Conservation (phyloP, 1,284 basidiomycete genomes). For the Cryptococcus sp. region DNA sequence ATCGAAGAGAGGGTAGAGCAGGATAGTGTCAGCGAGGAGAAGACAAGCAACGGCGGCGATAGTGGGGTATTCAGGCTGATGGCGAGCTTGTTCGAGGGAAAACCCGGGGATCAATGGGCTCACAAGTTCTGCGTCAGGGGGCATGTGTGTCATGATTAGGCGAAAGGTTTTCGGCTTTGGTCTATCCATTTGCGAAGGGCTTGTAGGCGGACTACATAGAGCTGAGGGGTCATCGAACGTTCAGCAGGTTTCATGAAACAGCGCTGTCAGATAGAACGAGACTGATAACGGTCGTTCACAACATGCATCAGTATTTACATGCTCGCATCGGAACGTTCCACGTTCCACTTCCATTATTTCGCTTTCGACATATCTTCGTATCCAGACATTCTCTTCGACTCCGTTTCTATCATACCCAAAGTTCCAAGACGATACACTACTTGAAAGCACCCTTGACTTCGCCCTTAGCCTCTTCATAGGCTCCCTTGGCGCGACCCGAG, state of each 20-base stretch:
- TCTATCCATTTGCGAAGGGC: no score
- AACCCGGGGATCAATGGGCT: slow-evolving; percentile 7
- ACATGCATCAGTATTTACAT: no score
- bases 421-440: neutral
- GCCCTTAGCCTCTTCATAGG: slow-evolving; percentile 27
- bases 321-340: no score
- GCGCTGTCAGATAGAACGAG: no score
- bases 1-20: slow-evolving; percentile 4
- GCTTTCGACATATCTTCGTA: no score
- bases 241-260: no score
- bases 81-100: slow-evolving; percentile 7
- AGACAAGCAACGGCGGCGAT: neutral
- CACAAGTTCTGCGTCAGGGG: slow-evolving; percentile 5
- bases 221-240: no score
- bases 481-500: slow-evolving; percentile 28
- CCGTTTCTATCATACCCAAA: neutral
- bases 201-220: no score
- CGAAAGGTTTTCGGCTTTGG: neutral
- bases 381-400: no score
- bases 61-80: neutral
- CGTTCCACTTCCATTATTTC: no score
- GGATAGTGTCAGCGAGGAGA: no score
- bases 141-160: slow-evolving; percentile 13
- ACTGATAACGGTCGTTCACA: no score
- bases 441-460: slow-evolving; percentile 30